Conservation (phyloP, 176 grass and related monocot genomes). For the maize (Zea mays) region Zm-B73-REFERENCE-NAM-5.0 NC_050105.1:8965501-8966000, state of each 20-base stretch:
- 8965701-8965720: background rate
- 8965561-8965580: background rate
- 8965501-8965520: background rate
- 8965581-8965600: background rate
- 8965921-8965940: background rate
- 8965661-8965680: background rate
- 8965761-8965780: background rate
- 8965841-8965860: constrained; percentile 11
- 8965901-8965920: constrained; percentile 4
- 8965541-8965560: background rate
- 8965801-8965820: background rate
- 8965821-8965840: background rate
- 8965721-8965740: background rate
- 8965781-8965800: background rate
- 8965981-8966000: background rate
- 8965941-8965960: constrained; percentile 1
- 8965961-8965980: background rate
- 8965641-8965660: background rate
- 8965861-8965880: background rate
- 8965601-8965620: background rate
- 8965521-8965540: background rate
- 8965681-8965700: background rate
- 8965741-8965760: background rate
- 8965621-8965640: background rate
- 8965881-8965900: constrained; percentile 1